These are phyloP conservation scores for Backusella westeae DNA, from an alignment of 192 early-diverging fungal species.

Conservation along the genomic window DNA sequence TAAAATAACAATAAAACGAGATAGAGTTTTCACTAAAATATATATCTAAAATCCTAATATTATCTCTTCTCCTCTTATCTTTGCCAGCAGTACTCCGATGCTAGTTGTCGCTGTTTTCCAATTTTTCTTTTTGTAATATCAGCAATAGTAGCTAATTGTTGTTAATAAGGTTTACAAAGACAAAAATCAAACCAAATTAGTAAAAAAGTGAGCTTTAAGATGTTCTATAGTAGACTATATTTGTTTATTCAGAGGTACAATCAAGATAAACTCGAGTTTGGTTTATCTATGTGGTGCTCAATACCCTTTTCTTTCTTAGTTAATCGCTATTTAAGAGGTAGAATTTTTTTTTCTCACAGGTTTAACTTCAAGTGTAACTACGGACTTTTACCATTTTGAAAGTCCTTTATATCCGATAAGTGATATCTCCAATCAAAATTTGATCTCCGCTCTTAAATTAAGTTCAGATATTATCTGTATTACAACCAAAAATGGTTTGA, in stretches of 20 bases:
- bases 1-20: neutral
- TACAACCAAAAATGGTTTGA: neutral
- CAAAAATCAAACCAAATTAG: neutral
- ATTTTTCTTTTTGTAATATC: neutral
- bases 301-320: neutral
- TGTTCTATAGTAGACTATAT: neutral
- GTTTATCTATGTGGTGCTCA: neutral
- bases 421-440: neutral
- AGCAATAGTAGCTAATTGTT: neutral
- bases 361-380: constrained; percentile 5
- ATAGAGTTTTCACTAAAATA: neutral
- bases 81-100: neutral
- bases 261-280: neutral
- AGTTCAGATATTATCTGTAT: constrained; percentile 6
- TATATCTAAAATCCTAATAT: neutral
- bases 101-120: neutral
- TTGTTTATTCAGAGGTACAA: neutral
- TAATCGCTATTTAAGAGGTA: neutral
- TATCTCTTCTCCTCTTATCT: neutral
- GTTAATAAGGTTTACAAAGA: neutral
- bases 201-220: neutral
- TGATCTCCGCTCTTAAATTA: neutral
- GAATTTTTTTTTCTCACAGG: neutral
- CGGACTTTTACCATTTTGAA: neutral
- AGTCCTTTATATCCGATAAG: constrained; percentile 6